Evolutionary conservation across 805 yeast genomes (phyloP).

Genomic region (Ogataea pignaliae): DNA sequence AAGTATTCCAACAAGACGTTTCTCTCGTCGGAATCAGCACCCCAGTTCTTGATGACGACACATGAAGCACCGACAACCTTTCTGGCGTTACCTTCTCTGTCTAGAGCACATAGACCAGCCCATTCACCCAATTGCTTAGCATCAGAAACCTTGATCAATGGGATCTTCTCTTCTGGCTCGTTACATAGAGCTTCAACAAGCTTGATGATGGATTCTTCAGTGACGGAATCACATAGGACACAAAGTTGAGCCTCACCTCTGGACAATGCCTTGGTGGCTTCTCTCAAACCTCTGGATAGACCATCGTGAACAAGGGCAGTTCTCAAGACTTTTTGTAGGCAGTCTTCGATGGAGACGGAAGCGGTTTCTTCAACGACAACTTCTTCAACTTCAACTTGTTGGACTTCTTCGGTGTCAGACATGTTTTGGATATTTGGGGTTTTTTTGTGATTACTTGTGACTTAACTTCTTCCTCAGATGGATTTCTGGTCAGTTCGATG

Average conservation of each 20-base stretch:
- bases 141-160: slow-evolving; percentile 98
- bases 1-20: slow-evolving; percentile 93
- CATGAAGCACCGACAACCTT: slow-evolving; percentile 99
- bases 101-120: slow-evolving; percentile 99
- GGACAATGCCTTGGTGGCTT: slow-evolving; percentile 98
- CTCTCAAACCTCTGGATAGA: slow-evolving; percentile 99
- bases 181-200: slow-evolving; percentile 99
- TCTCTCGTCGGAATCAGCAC: slow-evolving; percentile 98
- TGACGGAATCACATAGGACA: slow-evolving; percentile 97
- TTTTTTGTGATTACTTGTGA: not conserved
- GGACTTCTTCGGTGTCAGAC: slow-evolving; percentile 95
- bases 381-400: slow-evolving; percentile 72
- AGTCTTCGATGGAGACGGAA: slow-evolving; percentile 95
- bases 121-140: slow-evolving; percentile 99
- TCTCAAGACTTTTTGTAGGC: slow-evolving; percentile 96
- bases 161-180: slow-evolving; percentile 94
- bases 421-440: slow-evolving; percentile 29
- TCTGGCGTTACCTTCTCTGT: slow-evolving; percentile 99
- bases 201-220: slow-evolving; percentile 94
- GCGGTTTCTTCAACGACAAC: slow-evolving; percentile 80
- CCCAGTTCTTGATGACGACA: slow-evolving; percentile 99
- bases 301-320: slow-evolving; percentile 98
- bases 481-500: slow-evolving; percentile 33
- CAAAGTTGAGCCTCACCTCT: slow-evolving; percentile 97
- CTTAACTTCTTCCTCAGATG: slow-evolving; percentile 38